Evolutionary conservation across 768 basidiomycete species (phyloP).

Genomic region (Leccinellum rugosiceps): DNA sequence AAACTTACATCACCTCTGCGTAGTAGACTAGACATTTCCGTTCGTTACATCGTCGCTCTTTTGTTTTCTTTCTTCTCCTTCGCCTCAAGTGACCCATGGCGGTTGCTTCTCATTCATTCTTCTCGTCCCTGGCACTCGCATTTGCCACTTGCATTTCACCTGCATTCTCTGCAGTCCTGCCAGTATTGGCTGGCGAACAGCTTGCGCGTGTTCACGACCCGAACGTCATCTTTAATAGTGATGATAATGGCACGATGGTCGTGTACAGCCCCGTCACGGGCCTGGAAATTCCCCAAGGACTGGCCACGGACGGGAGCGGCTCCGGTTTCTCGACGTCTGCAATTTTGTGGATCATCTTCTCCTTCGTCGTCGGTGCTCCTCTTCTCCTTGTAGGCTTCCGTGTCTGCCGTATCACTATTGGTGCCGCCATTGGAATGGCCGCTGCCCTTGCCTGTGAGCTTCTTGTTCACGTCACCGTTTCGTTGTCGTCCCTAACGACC

Average conservation of each 20-base stretch:
- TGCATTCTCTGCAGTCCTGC: slow-evolving; percentile 7
- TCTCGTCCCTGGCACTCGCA: slow-evolving; percentile 12
- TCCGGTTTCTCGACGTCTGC: slow-evolving; percentile 45
- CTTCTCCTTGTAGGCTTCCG: slow-evolving; percentile 56
- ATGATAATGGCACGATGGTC: slow-evolving; percentile 34
- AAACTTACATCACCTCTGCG: slow-evolving; percentile 7
- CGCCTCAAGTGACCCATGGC: slow-evolving; percentile 23
- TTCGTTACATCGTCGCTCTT: slow-evolving; percentile 15
- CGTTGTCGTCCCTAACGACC: not conserved
- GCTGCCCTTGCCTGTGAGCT: slow-evolving; percentile 43
- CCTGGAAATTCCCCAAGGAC: slow-evolving; percentile 47
- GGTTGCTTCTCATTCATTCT: slow-evolving; percentile 19
- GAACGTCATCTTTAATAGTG: slow-evolving; percentile 24
- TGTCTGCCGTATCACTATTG: slow-evolving; percentile 54
- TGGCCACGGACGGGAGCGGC: slow-evolving; percentile 60
- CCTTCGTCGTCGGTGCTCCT: slow-evolving; percentile 49
- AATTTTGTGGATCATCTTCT: slow-evolving; percentile 56
- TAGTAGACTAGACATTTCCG: slow-evolving; percentile 3
- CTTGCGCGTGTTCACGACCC: slow-evolving; percentile 28
- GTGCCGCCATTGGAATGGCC: slow-evolving; percentile 51
- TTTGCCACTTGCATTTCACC: slow-evolving; percentile 8
- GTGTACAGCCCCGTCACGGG: slow-evolving; percentile 46
- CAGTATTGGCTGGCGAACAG: slow-evolving; percentile 5
- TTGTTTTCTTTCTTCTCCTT: slow-evolving; percentile 1
- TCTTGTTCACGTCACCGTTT: not conserved